Conservation (phyloP, 2,329 filamentous ascomycete genomes). For the Purpureocillium takamizusanense region DNA sequence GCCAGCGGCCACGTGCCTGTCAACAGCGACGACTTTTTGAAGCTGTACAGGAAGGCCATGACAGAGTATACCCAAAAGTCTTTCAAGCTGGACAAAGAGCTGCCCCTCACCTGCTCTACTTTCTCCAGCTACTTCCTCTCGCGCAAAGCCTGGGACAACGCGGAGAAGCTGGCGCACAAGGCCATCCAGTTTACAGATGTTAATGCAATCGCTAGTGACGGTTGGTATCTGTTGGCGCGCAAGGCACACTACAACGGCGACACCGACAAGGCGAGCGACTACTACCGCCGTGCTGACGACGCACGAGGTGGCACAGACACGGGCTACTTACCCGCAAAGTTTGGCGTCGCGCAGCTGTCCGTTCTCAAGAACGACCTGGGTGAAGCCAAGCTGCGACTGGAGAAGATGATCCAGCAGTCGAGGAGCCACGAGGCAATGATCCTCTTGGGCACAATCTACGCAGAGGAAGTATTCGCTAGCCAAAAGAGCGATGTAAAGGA, state of each 20-base stretch:
- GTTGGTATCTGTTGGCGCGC: slow-evolving; percentile 88
- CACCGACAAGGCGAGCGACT: slow-evolving; percentile 66
- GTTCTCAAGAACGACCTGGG: slow-evolving; percentile 77
- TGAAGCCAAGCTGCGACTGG: slow-evolving; percentile 84
- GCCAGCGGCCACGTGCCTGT: slow-evolving; percentile 74
- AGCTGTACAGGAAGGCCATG: slow-evolving; percentile 87
- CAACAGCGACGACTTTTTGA: slow-evolving; percentile 75
- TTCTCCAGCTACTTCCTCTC: slow-evolving; percentile 88
- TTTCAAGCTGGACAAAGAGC: slow-evolving; percentile 86
- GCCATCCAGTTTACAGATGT: slow-evolving; percentile 95
- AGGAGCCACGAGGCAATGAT: slow-evolving; percentile 85
- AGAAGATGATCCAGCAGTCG: slow-evolving; percentile 85
- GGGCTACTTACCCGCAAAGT: slow-evolving; percentile 89
- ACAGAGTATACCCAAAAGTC: slow-evolving; percentile 88
- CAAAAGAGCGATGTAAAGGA: slow-evolving; percentile 68
- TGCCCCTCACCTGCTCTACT: slow-evolving; percentile 80
- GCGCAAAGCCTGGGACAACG: slow-evolving; percentile 69
- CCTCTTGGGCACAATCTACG: slow-evolving; percentile 81
- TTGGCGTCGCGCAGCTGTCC: slow-evolving; percentile 83
- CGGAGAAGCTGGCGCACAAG: slow-evolving; percentile 80
- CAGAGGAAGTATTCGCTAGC: slow-evolving; percentile 82
- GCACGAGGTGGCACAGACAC: slow-evolving; percentile 85
- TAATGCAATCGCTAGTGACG: slow-evolving; percentile 92
- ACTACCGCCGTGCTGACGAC: slow-evolving; percentile 83
- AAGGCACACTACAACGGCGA: slow-evolving; percentile 84